Conservation (phyloP, 257 asterid species). For the Solanum chiquidenum region DNA sequence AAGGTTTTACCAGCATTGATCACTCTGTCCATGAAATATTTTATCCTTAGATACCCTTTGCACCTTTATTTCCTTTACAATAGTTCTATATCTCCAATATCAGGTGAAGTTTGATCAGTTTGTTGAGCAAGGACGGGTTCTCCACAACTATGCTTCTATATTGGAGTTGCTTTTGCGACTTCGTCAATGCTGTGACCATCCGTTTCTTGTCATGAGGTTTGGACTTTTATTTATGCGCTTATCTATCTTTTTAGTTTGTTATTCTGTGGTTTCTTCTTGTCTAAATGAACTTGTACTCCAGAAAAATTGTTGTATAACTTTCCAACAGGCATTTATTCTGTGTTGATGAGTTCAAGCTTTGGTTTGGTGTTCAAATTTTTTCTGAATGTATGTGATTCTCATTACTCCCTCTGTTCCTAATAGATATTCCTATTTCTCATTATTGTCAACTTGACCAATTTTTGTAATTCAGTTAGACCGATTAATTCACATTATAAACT, state of each 20-base stretch:
- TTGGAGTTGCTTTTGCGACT: slow-evolving; percentile 93
- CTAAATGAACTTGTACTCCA: neutral
- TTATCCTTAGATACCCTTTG: neutral
- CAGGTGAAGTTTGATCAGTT: slow-evolving; percentile 89
- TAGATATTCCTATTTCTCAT: neutral
- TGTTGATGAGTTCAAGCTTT: neutral
- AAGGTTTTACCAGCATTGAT: slow-evolving; percentile 39
- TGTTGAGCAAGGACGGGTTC: slow-evolving; percentile 98
- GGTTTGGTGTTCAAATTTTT: neutral
- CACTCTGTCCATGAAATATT: neutral
- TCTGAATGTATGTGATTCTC: neutral
- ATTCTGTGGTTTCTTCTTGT: neutral
- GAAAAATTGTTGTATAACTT: neutral
- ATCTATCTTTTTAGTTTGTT: neutral
- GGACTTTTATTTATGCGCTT: neutral
- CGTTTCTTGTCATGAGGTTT: slow-evolving; percentile 95
- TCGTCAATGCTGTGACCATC: slow-evolving; percentile 99
- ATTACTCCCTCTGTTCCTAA: neutral
- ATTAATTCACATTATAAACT: neutral
- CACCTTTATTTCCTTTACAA: neutral
- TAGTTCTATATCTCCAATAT: neutral
- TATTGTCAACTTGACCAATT: neutral
- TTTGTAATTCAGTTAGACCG: neutral
- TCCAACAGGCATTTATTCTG: neutral
- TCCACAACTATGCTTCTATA: slow-evolving; percentile 95